Evolutionary conservation across 1,284 basidiomycete genomes (phyloP).

Genomic region (Cutaneotrichosporon cavernicola): DNA sequence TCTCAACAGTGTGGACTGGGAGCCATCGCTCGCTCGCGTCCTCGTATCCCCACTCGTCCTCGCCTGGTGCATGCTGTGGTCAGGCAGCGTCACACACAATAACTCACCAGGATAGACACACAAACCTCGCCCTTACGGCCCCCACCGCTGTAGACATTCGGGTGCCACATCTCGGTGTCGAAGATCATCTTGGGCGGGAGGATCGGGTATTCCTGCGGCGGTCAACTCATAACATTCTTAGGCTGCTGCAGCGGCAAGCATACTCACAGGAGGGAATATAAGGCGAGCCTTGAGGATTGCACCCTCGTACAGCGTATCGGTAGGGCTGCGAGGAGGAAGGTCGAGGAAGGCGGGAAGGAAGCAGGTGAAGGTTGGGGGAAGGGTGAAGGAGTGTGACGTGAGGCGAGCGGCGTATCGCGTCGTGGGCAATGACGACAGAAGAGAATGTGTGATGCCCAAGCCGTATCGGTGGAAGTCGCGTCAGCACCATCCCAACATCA

Average conservation of each 20-base stretch:
- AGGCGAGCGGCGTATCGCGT: neutral
- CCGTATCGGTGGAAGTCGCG: constrained; percentile 1
- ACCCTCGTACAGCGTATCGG: constrained; percentile 89
- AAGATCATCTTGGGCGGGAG: constrained; percentile 95
- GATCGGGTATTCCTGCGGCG: constrained; percentile 71
- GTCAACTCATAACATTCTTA: constrained; percentile 6
- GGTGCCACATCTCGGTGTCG: constrained; percentile 97
- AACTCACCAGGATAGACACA: constrained; percentile 86
- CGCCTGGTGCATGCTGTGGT: constrained; percentile 81
- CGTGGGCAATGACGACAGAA: neutral
- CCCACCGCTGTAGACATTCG: constrained; percentile 91
- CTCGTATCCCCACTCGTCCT: constrained; percentile 97
- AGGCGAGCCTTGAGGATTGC: constrained; percentile 87
- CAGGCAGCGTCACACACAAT: constrained; percentile 15
- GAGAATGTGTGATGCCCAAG: neutral
- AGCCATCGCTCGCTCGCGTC: constrained; percentile 97
- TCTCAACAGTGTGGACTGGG: constrained; percentile 95
- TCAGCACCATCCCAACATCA: constrained; percentile 5
- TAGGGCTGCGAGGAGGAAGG: constrained; percentile 60
- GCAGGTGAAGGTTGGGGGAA: constrained; percentile 3
- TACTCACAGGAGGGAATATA: constrained; percentile 67
- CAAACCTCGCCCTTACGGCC: constrained; percentile 89
- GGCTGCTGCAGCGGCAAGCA: constrained; percentile 17
- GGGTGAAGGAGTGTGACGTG: neutral
- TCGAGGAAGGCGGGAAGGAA: constrained; percentile 26